Percentiles rank a stretch among this genome's conserved stretches.
Conservation (phyloP, 495 filamentous ascomycete species). For the Hypoxylon fuscum region DNA sequence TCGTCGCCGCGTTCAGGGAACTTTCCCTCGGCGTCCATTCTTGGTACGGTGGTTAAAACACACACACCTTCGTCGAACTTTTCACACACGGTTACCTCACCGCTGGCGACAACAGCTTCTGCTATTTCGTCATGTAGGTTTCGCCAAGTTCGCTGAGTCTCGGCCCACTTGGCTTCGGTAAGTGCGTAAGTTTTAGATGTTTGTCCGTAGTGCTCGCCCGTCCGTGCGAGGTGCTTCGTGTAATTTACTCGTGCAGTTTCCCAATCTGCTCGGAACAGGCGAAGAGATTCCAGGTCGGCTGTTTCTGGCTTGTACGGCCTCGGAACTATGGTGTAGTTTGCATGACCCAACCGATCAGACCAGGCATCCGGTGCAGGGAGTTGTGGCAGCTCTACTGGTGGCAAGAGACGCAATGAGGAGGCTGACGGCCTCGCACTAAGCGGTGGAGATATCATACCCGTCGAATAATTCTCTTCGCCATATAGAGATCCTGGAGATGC, state of each 20-base stretch:
- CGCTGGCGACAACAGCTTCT: conserved; percentile 54
- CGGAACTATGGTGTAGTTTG: conserved; percentile 89
- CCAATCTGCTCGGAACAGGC: conserved; percentile 78
- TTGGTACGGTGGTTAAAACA: conserved; percentile 53
- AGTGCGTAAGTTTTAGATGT: conserved; percentile 84
- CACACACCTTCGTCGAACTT: conserved; percentile 52
- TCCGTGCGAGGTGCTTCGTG: conserved; percentile 83
- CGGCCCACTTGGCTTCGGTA: conserved; percentile 86
- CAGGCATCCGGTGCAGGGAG: conserved; percentile 75
- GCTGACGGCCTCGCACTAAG: conserved; percentile 81
- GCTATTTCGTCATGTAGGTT: conserved; percentile 67
- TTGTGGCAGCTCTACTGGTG: conserved; percentile 49
- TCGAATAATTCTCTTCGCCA: conserved; percentile 40
- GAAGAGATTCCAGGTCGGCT: conserved; percentile 66
- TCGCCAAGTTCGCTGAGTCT: conserved; percentile 77
- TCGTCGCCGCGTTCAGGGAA: conserved; percentile 88
- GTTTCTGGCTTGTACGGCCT: conserved; percentile 76
- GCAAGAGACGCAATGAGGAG: conserved; percentile 71
- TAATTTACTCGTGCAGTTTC: conserved; percentile 81
- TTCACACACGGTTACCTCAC: conserved; percentile 38
- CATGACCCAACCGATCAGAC: conserved; percentile 85
- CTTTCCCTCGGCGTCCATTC: conserved; percentile 74
- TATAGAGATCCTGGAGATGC: conserved; percentile 38
- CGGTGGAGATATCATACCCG: conserved; percentile 72
- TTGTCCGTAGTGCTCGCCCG: conserved; percentile 83